Base-by-base conservation (phyloP, 495 filamentous ascomycete species). In the Aspergillus baeticus region DNA sequence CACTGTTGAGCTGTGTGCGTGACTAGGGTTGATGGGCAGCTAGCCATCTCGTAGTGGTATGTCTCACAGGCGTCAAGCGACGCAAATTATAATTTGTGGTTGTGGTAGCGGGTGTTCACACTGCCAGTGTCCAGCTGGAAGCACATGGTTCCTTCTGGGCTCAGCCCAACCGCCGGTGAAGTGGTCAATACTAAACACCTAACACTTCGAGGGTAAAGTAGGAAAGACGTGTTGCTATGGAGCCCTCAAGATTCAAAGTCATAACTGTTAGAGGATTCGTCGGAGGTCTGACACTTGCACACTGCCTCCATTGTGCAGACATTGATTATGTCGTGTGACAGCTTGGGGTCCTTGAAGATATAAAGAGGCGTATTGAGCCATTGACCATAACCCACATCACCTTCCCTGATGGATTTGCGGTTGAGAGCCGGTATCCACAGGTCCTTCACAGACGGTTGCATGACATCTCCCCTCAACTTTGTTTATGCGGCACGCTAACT, bases 211-310 rank as follows among this genome's bases (percentile, higher is more conserved):
- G 17, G 36, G 36, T 15, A 38, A 38, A 14, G 7, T 3, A 41
- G 6, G 35, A 3, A 17, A 41, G 5, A 51, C 8, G 26, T 14
- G 8, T 8, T 21, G 39, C 14, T 13, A 57, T 57, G 54, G 21
- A 31, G 11, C 10, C 18, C 1, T 29, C 45, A 37, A 39, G 23
- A 1, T 79, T 81, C 62, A 72, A 67, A 29, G 78, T 77, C 23
- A 69, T 85, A 36, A 74, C 84, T 38, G 74, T 78, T 11, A 81
- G 81, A 21, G 80, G 75, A 15, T 76, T 75, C 5, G 69, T 82
- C 17, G 69, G 76, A 5, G 77, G 77, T 2, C 63, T 85, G 2
- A 75, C 74, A 2, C 57, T 78, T 5, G 78, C 81, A 0, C 73
- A 81, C 39, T 66, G 64, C 23, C 66, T 85, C 10, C 41, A 69